Base-by-base conservation (phyloP, 2,329 filamentous ascomycete genomes). In the Aspergillus novofumigatus region DNA sequence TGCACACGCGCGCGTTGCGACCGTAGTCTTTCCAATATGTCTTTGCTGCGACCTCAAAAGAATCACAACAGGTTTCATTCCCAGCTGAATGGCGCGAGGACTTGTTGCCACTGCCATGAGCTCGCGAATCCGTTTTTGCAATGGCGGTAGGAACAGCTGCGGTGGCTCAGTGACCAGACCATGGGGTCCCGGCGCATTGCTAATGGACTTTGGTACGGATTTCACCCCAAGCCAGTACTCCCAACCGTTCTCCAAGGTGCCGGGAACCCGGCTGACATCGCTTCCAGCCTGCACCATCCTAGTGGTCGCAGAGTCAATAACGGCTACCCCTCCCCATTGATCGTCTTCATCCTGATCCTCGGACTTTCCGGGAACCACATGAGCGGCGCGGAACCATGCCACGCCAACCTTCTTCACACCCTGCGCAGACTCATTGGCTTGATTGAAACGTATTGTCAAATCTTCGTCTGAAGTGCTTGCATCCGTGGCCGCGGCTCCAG, bases 271-370 rank as follows among this genome's bases (percentile, higher is more conserved):
- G 67, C 89, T 88, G 49, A 90, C 89, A 67, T 92, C 90, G 62
- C 89, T 95, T 3, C 94, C 94, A 38, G 92, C 92, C 69, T 96
- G 92, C 57, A 92, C 90, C 81, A 97, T 93, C 58, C 91, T 89
- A 3, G 95, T 95, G 57, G 87, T 89, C 6, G 88, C 84, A 48
- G 90, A 90, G 71, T 97, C 93, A 51, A 99, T 91, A 49, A 88
- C 88, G 2, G 89, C 91, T 42, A 93, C 86, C 1, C 90, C 89
- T 41, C 91, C 91, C 94, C 94, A 99, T 8, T 87, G 78, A 53
- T 90, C 87, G 51, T 87, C 84, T 14, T 84, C 83, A 35, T 86
- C 83, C 68, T 80, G 65, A 78, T 86, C 64, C 69, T 76, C 74
- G 10, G 74, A 65, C 7, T 71, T 65, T n/a, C 75, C 72, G 8